Conservation (phyloP, 495 filamentous ascomycete species). For the Xylaria curta region DNA sequence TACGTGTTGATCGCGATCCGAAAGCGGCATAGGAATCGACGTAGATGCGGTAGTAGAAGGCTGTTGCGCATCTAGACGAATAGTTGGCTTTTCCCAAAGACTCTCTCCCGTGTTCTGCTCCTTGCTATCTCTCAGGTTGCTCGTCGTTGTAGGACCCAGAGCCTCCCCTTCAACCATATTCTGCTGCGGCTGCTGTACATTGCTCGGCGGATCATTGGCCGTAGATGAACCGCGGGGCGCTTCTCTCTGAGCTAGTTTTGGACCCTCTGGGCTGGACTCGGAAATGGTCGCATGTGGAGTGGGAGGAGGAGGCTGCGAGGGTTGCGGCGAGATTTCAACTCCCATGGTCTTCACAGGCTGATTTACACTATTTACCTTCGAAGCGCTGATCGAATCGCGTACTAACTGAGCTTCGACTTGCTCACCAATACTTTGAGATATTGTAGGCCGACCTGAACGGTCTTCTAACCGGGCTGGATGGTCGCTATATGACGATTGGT, state of each 20-base stretch:
- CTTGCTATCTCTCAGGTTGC: neutral
- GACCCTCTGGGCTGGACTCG: neutral
- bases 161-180: neutral
- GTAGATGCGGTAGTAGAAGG: neutral
- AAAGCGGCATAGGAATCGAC: neutral
- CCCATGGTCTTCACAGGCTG: neutral
- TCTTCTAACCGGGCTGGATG: slow-evolving; percentile 22
- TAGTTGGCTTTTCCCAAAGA: neutral
- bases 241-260: neutral
- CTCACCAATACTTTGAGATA: slow-evolving; percentile 32
- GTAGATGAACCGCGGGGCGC: neutral
- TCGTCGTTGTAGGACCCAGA: neutral
- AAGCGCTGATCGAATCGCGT: slow-evolving; percentile 40
- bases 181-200: neutral
- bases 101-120: neutral
- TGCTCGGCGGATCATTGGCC: neutral
- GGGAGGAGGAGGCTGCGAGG: neutral
- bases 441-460: slow-evolving; percentile 24
- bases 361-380: slow-evolving; percentile 12
- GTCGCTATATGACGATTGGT: neutral
- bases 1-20: slow-evolving; percentile 42
- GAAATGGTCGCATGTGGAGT: neutral
- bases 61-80: neutral
- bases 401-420: slow-evolving; percentile 51
- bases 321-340: neutral